Evolutionary conservation across 163 green algal species (phyloP), one percentile per base, ranked within the genome.

Genomic region (Picocystis sp.): DNA sequence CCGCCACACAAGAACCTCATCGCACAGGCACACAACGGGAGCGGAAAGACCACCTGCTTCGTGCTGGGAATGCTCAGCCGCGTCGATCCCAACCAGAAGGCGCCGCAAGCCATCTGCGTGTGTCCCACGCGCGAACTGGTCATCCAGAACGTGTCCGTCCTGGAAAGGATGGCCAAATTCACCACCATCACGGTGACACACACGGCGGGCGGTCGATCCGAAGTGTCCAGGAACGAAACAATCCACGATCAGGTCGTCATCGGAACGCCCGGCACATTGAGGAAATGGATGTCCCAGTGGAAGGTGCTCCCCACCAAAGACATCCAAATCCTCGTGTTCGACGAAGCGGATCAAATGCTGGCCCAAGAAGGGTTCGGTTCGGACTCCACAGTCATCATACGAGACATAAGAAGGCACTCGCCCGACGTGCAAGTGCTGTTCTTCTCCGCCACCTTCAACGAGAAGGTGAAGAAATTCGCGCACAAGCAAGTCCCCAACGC

Each of bases 341-440:
- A 99, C 65, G 91, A 99, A 73, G 91, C 91, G 1, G 91, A 99
- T 67, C 80, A 96, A 56, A 99, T 99, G 91, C 79, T 99, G 29
- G 87, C 92, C 56, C 43, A 61, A 55, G 82, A 96, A 50, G 90
- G 74, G 1, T 97, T 97, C 70, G 77, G 76, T 1, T 82, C 93
- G 56, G 86, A 97, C 66, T 86, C 78, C 2, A 59, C 85, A 49
- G 66, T 77, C 24, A 77, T 92, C 57, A 81, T 92, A 25, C 73
- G 74, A 47, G 48, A 72, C 46, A 75, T 78, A 34, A 43, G 60
- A 15, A 68, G 38, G 49, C 45, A 19, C 14, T 53, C 41, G 3
- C 43, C 22, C 43, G 14, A 45, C 38, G 29, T n/a, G 11, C 88
- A 97, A 69, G 75, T 95, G 52, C 74, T 99, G 60, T 73, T 99